Conservation (phyloP, 345 rosid species). For the rapeseed (Brassica napus) region DNA sequence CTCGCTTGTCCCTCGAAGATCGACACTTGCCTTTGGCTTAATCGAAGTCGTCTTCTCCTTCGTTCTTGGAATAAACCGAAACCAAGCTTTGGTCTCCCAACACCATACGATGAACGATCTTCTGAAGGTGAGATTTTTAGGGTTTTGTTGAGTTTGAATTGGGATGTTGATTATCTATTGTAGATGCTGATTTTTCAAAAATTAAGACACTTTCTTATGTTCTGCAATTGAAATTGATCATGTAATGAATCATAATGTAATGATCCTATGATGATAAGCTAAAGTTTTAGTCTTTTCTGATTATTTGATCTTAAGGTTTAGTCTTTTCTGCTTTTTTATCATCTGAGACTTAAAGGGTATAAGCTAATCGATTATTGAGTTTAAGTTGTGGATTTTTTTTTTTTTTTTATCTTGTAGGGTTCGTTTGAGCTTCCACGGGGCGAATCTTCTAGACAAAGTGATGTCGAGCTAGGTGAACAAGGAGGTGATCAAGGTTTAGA, state of each 20-base stretch:
- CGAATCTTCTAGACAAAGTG: slow-evolving; percentile 58
- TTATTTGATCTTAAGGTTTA: too few relatives aligned
- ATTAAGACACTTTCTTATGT: not conserved
- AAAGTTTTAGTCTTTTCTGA: too few relatives aligned
- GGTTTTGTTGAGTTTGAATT: slow-evolving; percentile 18
- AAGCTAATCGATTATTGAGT: too few relatives aligned
- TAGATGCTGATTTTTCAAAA: slow-evolving; percentile 11
- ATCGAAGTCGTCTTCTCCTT: slow-evolving; percentile 9
- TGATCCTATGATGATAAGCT: too few relatives aligned
- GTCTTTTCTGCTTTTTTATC: too few relatives aligned
- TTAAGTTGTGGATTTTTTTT: too few relatives aligned
- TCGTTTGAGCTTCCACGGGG: slow-evolving; percentile 85
- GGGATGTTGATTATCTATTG: slow-evolving; percentile 4
- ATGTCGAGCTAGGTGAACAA: slow-evolving; percentile 64
- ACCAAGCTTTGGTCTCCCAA: too few relatives aligned
- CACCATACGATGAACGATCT: slow-evolving; percentile 44
- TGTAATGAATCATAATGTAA: not conserved
- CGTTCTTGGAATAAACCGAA: slow-evolving; percentile 4
- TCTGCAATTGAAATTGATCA: not conserved
- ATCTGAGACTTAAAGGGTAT: too few relatives aligned
- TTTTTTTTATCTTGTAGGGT: slow-evolving; percentile 46
- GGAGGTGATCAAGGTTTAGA: slow-evolving; percentile 75
- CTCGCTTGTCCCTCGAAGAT: slow-evolving; percentile 18
- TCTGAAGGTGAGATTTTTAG: slow-evolving; percentile 35
- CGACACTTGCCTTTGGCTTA: too few relatives aligned